Percentiles rank a stretch among this genome's conserved stretches.
phyloP scores from a whole-genome alignment of 352 stramenopile genomes.

The Phytophthora ramorum region DNA sequence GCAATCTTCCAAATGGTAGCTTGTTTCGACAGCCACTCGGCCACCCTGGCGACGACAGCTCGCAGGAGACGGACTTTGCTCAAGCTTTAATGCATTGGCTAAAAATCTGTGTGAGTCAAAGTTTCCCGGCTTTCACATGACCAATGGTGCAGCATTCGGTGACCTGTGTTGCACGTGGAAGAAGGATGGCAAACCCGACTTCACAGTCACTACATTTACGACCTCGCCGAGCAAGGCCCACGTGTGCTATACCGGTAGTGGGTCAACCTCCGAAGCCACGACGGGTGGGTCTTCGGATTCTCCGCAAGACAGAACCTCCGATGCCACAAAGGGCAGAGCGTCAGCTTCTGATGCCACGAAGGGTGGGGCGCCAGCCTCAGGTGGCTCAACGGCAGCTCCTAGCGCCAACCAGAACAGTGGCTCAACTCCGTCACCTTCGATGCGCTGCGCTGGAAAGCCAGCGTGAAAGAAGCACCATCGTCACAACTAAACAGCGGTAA shows the following conservation, averaged over 20 bases:
- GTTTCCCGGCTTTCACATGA: slow-evolving; percentile 28
- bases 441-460: slow-evolving; percentile 5
- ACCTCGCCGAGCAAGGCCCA: slow-evolving; percentile 22
- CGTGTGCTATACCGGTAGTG: slow-evolving; percentile 12
- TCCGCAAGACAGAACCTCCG: background rate
- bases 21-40: slow-evolving; percentile 44
- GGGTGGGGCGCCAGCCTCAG: background rate
- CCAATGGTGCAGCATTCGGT: slow-evolving; percentile 47
- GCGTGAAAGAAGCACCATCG: background rate
- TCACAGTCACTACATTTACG: slow-evolving; percentile 35
- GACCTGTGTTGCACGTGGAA: slow-evolving; percentile 60
- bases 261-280: background rate
- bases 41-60: slow-evolving; percentile 37
- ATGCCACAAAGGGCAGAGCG: background rate
- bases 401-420: background rate
- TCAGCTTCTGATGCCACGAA: slow-evolving; percentile 12
- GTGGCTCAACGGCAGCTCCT: background rate
- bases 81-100: slow-evolving; percentile 35
- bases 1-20: slow-evolving; percentile 38
- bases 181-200: slow-evolving; percentile 37
- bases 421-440: slow-evolving; percentile 10
- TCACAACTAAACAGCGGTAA: background rate
- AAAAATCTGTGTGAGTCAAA: slow-evolving; percentile 14
- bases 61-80: slow-evolving; percentile 36
- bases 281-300: background rate